Percentiles rank a stretch among this genome's conserved stretches.
phyloP scores from a whole-genome alignment of 139 green algal species.

The Astrephomene gubernaculifera region DNA sequence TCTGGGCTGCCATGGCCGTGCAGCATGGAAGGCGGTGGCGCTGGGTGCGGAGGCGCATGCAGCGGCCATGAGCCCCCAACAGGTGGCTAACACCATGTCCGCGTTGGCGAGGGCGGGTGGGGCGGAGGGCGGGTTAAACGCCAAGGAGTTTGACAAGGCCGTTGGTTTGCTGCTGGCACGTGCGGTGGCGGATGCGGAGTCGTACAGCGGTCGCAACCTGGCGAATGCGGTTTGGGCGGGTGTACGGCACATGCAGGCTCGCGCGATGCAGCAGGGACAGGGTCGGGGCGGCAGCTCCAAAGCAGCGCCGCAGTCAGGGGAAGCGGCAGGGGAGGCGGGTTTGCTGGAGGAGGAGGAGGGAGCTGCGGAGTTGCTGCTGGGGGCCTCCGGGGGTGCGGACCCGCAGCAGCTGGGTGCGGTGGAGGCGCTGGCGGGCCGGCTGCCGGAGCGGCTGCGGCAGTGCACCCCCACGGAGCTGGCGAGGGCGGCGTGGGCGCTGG shows the following conservation, averaged over 20 bases:
- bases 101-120: not conserved
- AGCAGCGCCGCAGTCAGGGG: no score
- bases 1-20: not conserved
- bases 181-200: not conserved
- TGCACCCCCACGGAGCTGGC: conserved; percentile 17
- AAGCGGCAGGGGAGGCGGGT: no score
- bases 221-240: conserved; percentile 7
- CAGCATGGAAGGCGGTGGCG: not conserved
- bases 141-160: not conserved
- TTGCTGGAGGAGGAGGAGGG: no score
- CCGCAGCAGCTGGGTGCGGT: not conserved
- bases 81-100: conserved; percentile 6
- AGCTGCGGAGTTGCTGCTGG: no score
- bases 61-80: not conserved
- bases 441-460: conserved; percentile 15
- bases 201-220: not conserved
- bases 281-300: no score
- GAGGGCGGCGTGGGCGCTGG: conserved; percentile 4
- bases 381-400: no score
- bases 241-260: conserved; percentile 2
- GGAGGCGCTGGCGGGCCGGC: not conserved
- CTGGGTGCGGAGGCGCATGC: not conserved
- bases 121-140: no score
- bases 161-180: not conserved
- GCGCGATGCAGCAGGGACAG: no score